These are phyloP conservation scores for Emergomyces orientalis DNA, from an alignment of 2,329 filamentous ascomycete species.

Conservation along the genomic window DNA sequence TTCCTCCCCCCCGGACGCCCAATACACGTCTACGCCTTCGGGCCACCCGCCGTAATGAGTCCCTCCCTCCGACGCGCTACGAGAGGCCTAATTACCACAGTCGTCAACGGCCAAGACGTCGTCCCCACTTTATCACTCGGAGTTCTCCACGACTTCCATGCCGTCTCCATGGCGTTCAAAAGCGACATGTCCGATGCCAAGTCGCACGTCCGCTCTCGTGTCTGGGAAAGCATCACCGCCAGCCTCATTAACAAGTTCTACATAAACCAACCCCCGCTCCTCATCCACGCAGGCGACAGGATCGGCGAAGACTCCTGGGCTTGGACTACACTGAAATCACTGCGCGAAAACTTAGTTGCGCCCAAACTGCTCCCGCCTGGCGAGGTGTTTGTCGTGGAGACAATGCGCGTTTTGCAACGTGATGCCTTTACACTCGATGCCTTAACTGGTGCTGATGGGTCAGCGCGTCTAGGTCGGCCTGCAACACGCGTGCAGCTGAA, in stretches of 20 bases:
- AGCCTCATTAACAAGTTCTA: conserved; percentile 56
- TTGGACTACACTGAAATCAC: conserved; percentile 54
- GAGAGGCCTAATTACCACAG: conserved; percentile 62
- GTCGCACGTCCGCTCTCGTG: conserved; percentile 54
- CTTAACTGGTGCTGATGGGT: conserved; percentile 31
- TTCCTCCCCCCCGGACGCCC: conserved; percentile 57
- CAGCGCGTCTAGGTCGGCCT: conserved; percentile 48
- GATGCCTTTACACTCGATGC: conserved; percentile 50
- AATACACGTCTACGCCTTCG: conserved; percentile 72
- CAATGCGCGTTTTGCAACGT: conserved; percentile 55
- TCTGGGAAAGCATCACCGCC: conserved; percentile 57
- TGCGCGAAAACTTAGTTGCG: conserved; percentile 59
- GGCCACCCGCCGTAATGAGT: conserved; percentile 64
- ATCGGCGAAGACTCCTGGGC: conserved; percentile 60
- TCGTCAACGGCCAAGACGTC: conserved; percentile 63
- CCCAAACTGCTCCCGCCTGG: conserved; percentile 65
- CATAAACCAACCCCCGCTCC: conserved; percentile 37
- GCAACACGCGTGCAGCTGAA: conserved; percentile 60
- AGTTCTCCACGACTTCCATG: conserved; percentile 64
- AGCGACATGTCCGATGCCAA: conserved; percentile 59
- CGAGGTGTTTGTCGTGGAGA: conserved; percentile 66
- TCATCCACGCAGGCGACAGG: conserved; percentile 39
- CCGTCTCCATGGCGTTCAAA: conserved; percentile 63
- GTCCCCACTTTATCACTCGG: conserved; percentile 66
- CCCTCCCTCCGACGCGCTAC: conserved; percentile 60